A percentile compares a stretch with the other conserved stretches of the same genome.
Conservation (phyloP, 495 filamentous ascomycete genomes). For the Elaphomyces granulatus region DNA sequence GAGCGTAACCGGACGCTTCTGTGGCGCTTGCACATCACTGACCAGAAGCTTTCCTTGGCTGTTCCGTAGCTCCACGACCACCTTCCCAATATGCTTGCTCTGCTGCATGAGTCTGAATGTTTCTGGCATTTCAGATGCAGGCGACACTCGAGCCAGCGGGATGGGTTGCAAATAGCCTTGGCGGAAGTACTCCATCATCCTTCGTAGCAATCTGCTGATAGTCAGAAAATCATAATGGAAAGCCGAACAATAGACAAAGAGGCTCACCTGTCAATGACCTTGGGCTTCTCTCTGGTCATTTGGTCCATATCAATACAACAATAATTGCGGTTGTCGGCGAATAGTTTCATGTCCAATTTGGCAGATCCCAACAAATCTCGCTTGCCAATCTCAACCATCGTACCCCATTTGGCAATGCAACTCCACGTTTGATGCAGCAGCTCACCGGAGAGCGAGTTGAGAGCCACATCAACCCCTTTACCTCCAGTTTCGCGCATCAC, state of each 20-base stretch:
- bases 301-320: neutral
- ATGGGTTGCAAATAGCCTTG: too few relatives aligned
- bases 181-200: too few relatives aligned
- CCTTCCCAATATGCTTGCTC: slow-evolving; percentile 32
- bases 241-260: too few relatives aligned
- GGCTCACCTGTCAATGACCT: too few relatives aligned
- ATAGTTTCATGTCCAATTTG: slow-evolving; percentile 19
- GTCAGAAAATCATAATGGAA: too few relatives aligned
- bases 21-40: too few relatives aligned
- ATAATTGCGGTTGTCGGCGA: slow-evolving; percentile 10
- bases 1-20: too few relatives aligned
- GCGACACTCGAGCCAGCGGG: too few relatives aligned
- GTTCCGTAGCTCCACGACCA: too few relatives aligned
- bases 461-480: slow-evolving; percentile 31
- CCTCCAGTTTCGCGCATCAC: slow-evolving; percentile 28
- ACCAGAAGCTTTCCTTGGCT: too few relatives aligned
- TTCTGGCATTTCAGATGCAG: slow-evolving; percentile 2
- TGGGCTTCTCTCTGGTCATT: neutral
- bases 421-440: slow-evolving; percentile 23
- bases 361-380: slow-evolving; percentile 16
- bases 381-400: slow-evolving; percentile 35
- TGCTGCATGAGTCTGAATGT: slow-evolving; percentile 23
- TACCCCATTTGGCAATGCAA: slow-evolving; percentile 29
- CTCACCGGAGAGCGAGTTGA: slow-evolving; percentile 27
- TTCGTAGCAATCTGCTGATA: too few relatives aligned